These are phyloP conservation scores for Citrus mangshanensis DNA, from an alignment of 345 rosid genomes.

Conservation along the genomic window DNA sequence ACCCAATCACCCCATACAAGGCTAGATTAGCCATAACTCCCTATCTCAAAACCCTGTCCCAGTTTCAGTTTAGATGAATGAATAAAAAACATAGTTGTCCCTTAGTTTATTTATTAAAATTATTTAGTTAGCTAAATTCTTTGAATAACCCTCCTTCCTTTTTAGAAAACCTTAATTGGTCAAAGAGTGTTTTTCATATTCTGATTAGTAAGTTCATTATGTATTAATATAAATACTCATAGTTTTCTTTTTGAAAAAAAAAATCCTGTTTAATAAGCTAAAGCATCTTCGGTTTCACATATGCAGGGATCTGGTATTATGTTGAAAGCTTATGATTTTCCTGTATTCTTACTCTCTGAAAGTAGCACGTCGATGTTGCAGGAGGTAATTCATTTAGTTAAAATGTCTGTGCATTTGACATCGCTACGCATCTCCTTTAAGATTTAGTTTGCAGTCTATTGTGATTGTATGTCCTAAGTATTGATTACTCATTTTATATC, in stretches of 20 bases:
- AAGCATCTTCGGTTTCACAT: constrained; percentile 12
- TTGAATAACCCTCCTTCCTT: neutral
- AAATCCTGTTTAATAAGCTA: constrained; percentile 10
- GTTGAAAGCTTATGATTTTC: constrained; percentile 78
- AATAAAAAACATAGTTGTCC: neutral
- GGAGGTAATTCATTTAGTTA: constrained; percentile 52
- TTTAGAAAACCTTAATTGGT: neutral
- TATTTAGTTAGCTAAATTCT: neutral
- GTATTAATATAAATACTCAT: too few species aligned
- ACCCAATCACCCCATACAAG: too few species aligned
- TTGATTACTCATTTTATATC: neutral
- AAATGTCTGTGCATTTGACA: constrained; percentile 3
- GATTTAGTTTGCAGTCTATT: neutral
- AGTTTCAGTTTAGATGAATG: too few species aligned
- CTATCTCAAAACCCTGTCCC: too few species aligned
- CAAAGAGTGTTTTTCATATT: neutral
- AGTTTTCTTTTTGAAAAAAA: too few species aligned
- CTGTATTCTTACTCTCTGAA: constrained; percentile 74
- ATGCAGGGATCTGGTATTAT: constrained; percentile 89
- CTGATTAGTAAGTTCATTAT: too few species aligned
- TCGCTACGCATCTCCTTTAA: neutral
- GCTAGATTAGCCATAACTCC: too few species aligned
- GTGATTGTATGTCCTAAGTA: neutral
- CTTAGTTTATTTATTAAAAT: neutral
- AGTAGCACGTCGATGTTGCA: constrained; percentile 53